Evolutionary conservation across 1,139 yeast genomes (phyloP), one percentile per base, ranked within the genome.

Genomic region (Pichia sp.): DNA sequence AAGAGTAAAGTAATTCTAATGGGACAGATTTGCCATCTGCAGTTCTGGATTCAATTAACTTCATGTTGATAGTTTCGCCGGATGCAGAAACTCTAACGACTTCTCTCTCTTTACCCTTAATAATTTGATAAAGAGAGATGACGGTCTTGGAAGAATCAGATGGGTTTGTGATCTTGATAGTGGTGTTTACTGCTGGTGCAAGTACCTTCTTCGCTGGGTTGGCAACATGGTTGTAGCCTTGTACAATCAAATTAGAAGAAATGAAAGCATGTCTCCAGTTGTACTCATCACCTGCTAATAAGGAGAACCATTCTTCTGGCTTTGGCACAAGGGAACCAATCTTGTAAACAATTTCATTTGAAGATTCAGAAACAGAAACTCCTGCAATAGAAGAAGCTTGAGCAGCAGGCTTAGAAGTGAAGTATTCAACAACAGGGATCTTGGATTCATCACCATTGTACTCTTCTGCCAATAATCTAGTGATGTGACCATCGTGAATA

Each of bases 251-350:
- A 43, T 76, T 73, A 46, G 91, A 73, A 24, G 88, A 69, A 48
- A 91, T 68, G 60, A 91, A 75, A 23, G 98, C 96, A 52, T 83
- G 84, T 63, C 94, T 77, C 99, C 99, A 91, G 59, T 74, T 77
- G 55, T 76, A 76, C 47, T 71, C 59, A 38, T 70, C 59, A 45
- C 98, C 97, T 41, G 95, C 96, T 53, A 91, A 69, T 41, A 80
- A 66, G 38, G 75, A 65, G 55, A 84, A 76, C 98, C 98, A 91
- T 41, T 69, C 67, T 17, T 67, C 63, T 37, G 67, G 56, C 33
- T 67, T 66, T 46, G 74, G 72, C 34, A 71, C 62, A 45, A 67
- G 61, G 58, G 69, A 72, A 37, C 67, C 62, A 39, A 66, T 61
- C 41, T 67, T 60, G 51, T 62, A 64, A 31, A 58, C 48, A 38